These are phyloP conservation scores for Nakaseomyces kungkrabaensis DNA, from an alignment of 1,139 yeast species.

Conservation along the genomic window DNA sequence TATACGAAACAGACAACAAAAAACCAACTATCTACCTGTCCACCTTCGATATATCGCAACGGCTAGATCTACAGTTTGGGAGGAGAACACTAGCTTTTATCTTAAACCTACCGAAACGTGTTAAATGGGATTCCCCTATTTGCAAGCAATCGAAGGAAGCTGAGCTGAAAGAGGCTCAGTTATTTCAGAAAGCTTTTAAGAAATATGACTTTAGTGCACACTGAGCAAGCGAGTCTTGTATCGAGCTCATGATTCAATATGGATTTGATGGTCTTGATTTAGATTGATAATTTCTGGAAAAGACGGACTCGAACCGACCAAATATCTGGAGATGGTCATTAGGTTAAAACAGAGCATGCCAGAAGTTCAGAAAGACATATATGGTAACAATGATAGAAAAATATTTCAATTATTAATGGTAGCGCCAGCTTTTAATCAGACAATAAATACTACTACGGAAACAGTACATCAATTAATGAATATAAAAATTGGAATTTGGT, in stretches of 20 bases:
- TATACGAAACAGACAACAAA: slow-evolving; percentile 28
- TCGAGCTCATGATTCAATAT: slow-evolving; percentile 39
- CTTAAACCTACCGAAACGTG: slow-evolving; percentile 48
- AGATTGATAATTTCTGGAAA: slow-evolving; percentile 87
- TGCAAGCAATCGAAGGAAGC: slow-evolving; percentile 50
- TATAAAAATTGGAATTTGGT: too few relatives aligned
- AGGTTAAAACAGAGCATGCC: slow-evolving; percentile 37
- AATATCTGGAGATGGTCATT: slow-evolving; percentile 38
- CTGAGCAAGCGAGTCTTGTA: slow-evolving; percentile 31
- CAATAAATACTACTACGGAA: too few relatives aligned
- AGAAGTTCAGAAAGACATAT: slow-evolving; percentile 27
- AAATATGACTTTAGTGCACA: slow-evolving; percentile 34
- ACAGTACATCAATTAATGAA: too few relatives aligned
- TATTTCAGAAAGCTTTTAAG: slow-evolving; percentile 43
- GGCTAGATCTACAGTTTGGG: slow-evolving; percentile 66
- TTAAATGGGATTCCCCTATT: slow-evolving; percentile 52
- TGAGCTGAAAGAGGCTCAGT: slow-evolving; percentile 53
- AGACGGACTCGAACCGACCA: slow-evolving; percentile 35
- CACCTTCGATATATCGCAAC: slow-evolving; percentile 23
- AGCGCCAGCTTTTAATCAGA: slow-evolving; percentile 55
- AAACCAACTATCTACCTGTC: slow-evolving; percentile 28
- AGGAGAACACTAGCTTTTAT: slow-evolving; percentile 61
- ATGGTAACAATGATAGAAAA: slow-evolving; percentile 23
- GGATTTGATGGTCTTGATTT: slow-evolving; percentile 87
- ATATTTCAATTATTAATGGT: slow-evolving; percentile 55